Evolutionary conservation across 2,329 filamentous ascomycete species (phyloP), one percentile per base, ranked within the genome.

Genomic region (Phialemoniopsis sp.): DNA sequence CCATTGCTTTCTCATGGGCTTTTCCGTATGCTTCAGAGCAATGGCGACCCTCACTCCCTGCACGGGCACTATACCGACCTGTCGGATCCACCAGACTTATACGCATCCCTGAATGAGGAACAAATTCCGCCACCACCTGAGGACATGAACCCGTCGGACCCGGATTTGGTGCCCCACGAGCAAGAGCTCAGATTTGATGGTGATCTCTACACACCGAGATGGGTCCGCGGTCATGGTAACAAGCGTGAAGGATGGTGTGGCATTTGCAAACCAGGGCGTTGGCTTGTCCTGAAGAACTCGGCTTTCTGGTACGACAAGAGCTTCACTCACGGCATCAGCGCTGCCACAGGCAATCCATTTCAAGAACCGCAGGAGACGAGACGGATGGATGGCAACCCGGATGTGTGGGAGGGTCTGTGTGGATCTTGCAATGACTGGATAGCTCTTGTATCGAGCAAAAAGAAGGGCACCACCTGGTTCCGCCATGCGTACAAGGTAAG

Each of bases 221-320:
- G 87, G 86, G 85, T 93, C 15, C 82, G 88, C 29, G 88, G 88
- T 16, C 85, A 91, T 46, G 87, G 88, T 18, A 89, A 89, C 64
- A 89, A 90, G 68, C 82, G 88, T 32, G 87, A 91, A 60, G 88
- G 88, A 4, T 95, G 88, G 87, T 94, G 88, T 53, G 87, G 87
- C 16, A 86, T 91, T 50, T 94, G 88, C 69, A 90, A 89, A 59
- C 85, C 87, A 3, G 87, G 87, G 3, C 74, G 87, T 36, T 94
- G 89, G 89, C 76, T 91, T 39, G 87, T 90, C 13, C 70, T 95
- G 43, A 94, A 93, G 68, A 93, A 94, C 64, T 90, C 85, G 40
- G 88, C 88, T 7, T 95, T 88, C 60, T 94, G 89, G 88, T 94
- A 94, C 61, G 88, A 94, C 67, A 91, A 93, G 70, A 87, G 84